These are phyloP conservation scores for Debaryomyces prosopidis DNA, from an alignment of 805 yeast genomes.

Conservation along the genomic window DNA sequence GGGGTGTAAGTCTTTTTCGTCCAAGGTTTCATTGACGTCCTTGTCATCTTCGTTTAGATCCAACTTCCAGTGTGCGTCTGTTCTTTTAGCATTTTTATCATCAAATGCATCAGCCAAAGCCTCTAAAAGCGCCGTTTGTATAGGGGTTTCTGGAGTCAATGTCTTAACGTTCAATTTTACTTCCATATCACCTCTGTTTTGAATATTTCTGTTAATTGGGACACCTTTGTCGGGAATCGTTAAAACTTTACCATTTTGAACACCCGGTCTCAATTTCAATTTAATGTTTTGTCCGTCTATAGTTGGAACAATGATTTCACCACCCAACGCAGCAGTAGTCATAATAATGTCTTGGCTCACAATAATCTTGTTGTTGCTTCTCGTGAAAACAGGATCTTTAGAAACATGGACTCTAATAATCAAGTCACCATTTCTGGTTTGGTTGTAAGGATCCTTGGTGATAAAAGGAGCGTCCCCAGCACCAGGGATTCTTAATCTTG, in stretches of 20 bases:
- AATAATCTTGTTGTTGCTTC: conserved; percentile 67
- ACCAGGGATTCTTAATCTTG: conserved; percentile 77
- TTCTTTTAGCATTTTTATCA: conserved; percentile 75
- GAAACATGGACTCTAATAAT: conserved; percentile 77
- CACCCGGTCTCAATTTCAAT: conserved; percentile 80
- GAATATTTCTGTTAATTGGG: conserved; percentile 57
- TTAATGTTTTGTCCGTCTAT: conserved; percentile 76
- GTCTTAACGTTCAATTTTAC: conserved; percentile 72
- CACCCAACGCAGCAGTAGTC: conserved; percentile 97
- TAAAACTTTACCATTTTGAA: conserved; percentile 71
- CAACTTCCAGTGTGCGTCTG: conserved; percentile 45
- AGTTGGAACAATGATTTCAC: conserved; percentile 87
- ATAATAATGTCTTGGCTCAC: conserved; percentile 71
- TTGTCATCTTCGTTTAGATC: conserved; percentile 28
- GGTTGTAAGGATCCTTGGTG: conserved; percentile 69
- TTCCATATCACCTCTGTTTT: conserved; percentile 75
- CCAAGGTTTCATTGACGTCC: conserved; percentile 22
- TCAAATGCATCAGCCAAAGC: conserved; percentile 90
- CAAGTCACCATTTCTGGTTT: conserved; percentile 80
- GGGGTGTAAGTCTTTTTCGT: conserved; percentile 45
- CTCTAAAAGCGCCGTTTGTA: conserved; percentile 86
- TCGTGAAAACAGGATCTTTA: conserved; percentile 68
- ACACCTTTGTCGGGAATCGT: conserved; percentile 87
- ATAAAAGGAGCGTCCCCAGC: conserved; percentile 88
- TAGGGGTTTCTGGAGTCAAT: conserved; percentile 72